Base-by-base conservation (phyloP, 73 alveolate genomes). In the Breviolum minutum region DNA sequence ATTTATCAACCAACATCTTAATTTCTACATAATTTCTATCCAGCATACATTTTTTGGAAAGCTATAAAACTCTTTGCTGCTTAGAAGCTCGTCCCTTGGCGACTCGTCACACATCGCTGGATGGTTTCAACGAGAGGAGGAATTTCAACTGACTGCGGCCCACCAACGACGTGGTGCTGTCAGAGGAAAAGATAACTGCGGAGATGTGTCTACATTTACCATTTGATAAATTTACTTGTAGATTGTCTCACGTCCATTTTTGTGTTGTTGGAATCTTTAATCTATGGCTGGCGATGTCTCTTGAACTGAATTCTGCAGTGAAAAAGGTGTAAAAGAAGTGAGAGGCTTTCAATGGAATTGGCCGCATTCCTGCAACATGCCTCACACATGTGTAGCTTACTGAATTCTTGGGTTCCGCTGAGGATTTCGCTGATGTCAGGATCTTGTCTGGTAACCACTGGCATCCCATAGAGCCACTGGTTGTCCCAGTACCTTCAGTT, bases 391-490 rank as follows among this genome's bases (percentile, higher is more conserved):
- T 40, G 54, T 40, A 40, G 54, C 54, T 40, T 40, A 40, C 54
- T 40, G 54, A 40, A 40, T 40, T 40, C 54, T 40, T 3, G 54
- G 54, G 54, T 40, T 40, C 81, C 26, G 29, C 87, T 79, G 87
- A 79, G 87, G 30, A 12, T 32, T 32, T 5, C 27, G 48, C 87
- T 79, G 87, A 79, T 79, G 13, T 79, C 87, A 48, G 99, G 71
- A 98, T 99, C 99, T 48, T 99, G 95, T 76, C 97, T 63, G 63
- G 97, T 91, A 80, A 91, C 91, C 16, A 99, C 99, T 71, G 99
- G 99, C 29, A 99, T 96, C 24, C 99, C 99, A 74, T 99, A 99
- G 94, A 99, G 99, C 99, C 99, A 99, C 92, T 99, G 99, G 95
- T 99, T 99, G 98, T 99, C 99, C 99, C 99, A 99, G 99, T 99